Evolutionary conservation across 352 stramenopile species (phyloP).

Genomic region (Globisporangium recalcitrans): DNA sequence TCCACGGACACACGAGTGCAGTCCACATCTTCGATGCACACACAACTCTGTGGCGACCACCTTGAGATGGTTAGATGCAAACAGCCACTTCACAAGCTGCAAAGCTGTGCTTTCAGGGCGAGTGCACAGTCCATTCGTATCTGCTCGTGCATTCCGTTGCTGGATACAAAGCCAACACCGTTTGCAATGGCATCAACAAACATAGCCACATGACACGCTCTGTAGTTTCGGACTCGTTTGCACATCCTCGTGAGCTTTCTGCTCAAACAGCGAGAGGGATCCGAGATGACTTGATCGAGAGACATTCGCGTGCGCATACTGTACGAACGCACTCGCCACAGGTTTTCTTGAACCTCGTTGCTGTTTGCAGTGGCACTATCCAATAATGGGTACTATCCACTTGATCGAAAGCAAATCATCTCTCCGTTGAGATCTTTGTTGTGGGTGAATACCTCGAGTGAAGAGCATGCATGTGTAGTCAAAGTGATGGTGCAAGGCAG

Average conservation of each 20-base stretch:
- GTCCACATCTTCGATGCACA: background rate
- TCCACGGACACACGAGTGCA: background rate
- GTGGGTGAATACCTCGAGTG: too few relatives aligned
- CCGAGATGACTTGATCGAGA: background rate
- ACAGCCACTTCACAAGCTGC: too few relatives aligned
- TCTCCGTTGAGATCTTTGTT: background rate
- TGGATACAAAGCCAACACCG: background rate
- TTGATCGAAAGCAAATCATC: background rate
- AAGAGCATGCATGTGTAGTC: background rate
- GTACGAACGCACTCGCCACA: background rate
- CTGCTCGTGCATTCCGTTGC: too few relatives aligned
- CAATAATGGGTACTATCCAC: background rate
- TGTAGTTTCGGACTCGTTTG: background rate
- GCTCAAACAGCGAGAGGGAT: background rate
- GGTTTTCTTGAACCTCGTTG: background rate
- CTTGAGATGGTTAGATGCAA: too few relatives aligned
- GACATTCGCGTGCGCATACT: background rate
- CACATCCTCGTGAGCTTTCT: background rate
- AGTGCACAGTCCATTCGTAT: too few relatives aligned
- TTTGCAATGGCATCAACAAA: background rate
- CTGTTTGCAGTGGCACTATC: background rate
- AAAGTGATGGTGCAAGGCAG: too few relatives aligned
- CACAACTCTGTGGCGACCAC: too few relatives aligned
- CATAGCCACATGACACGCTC: background rate
- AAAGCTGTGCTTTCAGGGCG: too few relatives aligned